phyloP scores from a whole-genome alignment of 2,329 filamentous ascomycete genomes.

The Ceratocystis harringtonii region DNA sequence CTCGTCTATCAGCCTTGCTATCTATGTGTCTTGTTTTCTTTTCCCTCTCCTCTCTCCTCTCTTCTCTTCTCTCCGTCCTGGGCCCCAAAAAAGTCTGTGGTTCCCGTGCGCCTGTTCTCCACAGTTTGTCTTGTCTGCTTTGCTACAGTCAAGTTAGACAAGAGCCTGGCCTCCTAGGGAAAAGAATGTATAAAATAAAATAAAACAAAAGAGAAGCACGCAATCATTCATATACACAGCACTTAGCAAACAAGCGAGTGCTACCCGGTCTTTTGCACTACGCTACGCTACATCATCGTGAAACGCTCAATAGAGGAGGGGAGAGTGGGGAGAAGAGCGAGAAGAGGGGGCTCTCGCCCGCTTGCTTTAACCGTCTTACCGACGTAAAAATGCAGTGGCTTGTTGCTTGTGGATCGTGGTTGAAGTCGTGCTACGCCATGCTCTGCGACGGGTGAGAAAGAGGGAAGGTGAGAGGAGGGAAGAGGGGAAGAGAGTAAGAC shows the following conservation, averaged over 20 bases:
- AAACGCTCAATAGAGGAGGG: neutral
- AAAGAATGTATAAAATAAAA: too few species aligned
- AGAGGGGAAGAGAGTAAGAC: neutral
- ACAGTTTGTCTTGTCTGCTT: neutral
- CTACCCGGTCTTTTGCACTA: neutral
- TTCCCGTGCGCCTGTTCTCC: too few species aligned
- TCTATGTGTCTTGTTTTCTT: neutral
- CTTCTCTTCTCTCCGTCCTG: neutral
- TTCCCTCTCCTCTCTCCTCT: neutral
- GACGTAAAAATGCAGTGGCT: conserved; percentile 1
- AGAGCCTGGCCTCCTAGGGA: neutral
- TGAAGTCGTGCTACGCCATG: neutral
- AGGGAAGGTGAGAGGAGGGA: neutral
- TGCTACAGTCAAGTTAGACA: neutral
- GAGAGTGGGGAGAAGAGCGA: neutral
- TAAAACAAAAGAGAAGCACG: neutral
- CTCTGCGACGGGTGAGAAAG: too few species aligned
- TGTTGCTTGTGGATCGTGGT: neutral
- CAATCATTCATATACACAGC: neutral
- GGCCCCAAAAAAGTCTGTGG: too few species aligned
- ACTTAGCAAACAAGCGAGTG: neutral
- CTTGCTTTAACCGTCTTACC: conserved; percentile 3
- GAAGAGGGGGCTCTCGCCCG: neutral
- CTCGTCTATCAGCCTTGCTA: neutral
- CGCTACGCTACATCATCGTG: neutral